Conservation (phyloP, 768 basidiomycete species). For the Suillus paluster region DNA sequence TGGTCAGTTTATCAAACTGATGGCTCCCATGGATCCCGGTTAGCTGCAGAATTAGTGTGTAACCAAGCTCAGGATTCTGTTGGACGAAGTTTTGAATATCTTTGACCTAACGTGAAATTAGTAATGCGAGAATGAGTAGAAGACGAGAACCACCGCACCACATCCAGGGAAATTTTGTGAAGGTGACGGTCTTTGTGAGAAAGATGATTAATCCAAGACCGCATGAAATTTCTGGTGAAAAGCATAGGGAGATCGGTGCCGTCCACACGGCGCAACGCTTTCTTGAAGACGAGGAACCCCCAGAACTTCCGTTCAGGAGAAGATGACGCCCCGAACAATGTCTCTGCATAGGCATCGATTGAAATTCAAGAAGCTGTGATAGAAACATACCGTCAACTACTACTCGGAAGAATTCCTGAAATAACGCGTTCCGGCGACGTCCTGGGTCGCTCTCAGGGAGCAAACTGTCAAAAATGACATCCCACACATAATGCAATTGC, state of each 20-base stretch:
- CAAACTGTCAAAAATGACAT: conserved; percentile 75
- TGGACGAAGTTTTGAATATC: conserved; percentile 78
- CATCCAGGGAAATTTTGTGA: conserved; percentile 85
- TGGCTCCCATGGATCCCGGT: conserved; percentile 82
- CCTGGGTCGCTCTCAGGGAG: conserved; percentile 52
- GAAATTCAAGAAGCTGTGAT: background rate
- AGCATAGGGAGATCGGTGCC: conserved; percentile 77
- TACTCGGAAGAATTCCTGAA: conserved; percentile 89
- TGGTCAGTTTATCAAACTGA: conserved; percentile 91
- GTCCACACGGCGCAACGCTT: conserved; percentile 69
- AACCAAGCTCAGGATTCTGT: conserved; percentile 77
- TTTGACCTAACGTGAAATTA: conserved; percentile 54
- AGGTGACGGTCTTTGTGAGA: conserved; percentile 86
- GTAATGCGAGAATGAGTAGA: background rate
- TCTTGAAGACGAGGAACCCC: conserved; percentile 93
- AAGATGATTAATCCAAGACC: conserved; percentile 95
- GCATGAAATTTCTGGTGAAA: conserved; percentile 95
- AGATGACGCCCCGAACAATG: conserved; percentile 81
- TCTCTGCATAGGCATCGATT: conserved; percentile 54
- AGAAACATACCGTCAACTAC: conserved; percentile 82
- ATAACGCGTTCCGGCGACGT: conserved; percentile 54
- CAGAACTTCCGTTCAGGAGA: conserved; percentile 91
- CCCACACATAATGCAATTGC: conserved; percentile 93
- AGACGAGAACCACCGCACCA: conserved; percentile 51
- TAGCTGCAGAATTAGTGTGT: conserved; percentile 83